Evolutionary conservation across 306 rosid genomes (phyloP).

Genomic region (Luffa acutangula): DNA sequence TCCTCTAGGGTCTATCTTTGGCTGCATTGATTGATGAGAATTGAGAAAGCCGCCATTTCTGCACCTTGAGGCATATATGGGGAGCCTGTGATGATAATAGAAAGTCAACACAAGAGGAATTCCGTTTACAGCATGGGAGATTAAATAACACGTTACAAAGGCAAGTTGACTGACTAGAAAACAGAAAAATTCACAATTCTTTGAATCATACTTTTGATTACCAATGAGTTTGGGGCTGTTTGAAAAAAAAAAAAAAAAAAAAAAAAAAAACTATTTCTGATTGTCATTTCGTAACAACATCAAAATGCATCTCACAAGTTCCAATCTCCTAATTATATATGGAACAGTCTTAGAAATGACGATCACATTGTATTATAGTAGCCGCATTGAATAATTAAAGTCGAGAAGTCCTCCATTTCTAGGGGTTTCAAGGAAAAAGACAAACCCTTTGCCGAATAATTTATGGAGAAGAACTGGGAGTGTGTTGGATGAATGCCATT

Average conservation of each 20-base stretch:
- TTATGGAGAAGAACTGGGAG: background rate
- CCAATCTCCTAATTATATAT: background rate
- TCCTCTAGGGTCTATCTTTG: too few species aligned
- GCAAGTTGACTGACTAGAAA: background rate
- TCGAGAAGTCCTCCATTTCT: background rate
- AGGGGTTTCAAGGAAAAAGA: background rate
- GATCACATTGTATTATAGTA: background rate
- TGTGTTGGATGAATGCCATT: background rate
- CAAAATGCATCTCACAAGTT: background rate
- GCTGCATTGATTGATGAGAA: too few species aligned
- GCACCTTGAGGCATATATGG: too few species aligned
- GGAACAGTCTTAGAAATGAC: background rate
- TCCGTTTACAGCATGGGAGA: background rate
- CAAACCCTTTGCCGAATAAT: background rate
- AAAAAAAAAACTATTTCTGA: too few species aligned
- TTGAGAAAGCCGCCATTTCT: too few species aligned
- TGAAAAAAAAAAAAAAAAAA: background rate
- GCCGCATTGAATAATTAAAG: background rate
- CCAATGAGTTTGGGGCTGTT: background rate
- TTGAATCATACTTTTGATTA: background rate
- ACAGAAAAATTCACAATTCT: background rate
- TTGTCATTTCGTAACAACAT: background rate
- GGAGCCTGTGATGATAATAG: too few species aligned
- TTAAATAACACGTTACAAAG: background rate
- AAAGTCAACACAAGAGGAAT: too few species aligned